A percentile compares a stretch with the other conserved stretches of the same genome.
Evolutionary conservation across 108 stramenopile species (phyloP).

Genomic region (Nitzschia sp.): DNA sequence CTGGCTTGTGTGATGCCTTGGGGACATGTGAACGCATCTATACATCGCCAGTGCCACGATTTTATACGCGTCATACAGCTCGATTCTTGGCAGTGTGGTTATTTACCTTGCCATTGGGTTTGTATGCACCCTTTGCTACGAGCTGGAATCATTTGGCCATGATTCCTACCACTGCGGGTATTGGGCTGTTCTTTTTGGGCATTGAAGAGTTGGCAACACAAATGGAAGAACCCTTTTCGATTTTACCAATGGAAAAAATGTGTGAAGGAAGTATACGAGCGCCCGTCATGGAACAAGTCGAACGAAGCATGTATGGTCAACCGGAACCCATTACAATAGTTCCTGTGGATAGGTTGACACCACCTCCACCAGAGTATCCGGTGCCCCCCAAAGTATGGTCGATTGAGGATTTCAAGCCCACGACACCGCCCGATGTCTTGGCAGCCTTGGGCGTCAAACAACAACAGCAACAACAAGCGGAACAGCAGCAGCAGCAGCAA

Average conservation of each 20-base stretch:
- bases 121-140: constrained; percentile 50
- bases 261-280: constrained; percentile 31
- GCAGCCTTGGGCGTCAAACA: neutral
- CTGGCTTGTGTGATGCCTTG: constrained; percentile 40
- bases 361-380: neutral
- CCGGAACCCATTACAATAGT: neutral
- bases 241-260: constrained; percentile 65
- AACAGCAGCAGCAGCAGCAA: neutral
- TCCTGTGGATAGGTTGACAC: neutral
- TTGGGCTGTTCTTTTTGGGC: constrained; percentile 66
- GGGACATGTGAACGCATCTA: constrained; percentile 54
- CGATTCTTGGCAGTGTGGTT: constrained; percentile 64
- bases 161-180: constrained; percentile 43
- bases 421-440: too few species aligned
- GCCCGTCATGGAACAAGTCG: constrained; percentile 28
- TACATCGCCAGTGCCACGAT: constrained; percentile 52
- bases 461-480: neutral
- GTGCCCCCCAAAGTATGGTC: neutral
- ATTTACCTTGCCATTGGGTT: constrained; percentile 55
- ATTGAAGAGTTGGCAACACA: constrained; percentile 74
- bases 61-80: constrained; percentile 73
- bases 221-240: constrained; percentile 79
- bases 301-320: constrained; percentile 12
- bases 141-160: constrained; percentile 37
- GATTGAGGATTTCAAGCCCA: too few species aligned